Conservation (phyloP, 768 basidiomycete genomes). For the Pseudohyphozyma bogoriensis region DNA sequence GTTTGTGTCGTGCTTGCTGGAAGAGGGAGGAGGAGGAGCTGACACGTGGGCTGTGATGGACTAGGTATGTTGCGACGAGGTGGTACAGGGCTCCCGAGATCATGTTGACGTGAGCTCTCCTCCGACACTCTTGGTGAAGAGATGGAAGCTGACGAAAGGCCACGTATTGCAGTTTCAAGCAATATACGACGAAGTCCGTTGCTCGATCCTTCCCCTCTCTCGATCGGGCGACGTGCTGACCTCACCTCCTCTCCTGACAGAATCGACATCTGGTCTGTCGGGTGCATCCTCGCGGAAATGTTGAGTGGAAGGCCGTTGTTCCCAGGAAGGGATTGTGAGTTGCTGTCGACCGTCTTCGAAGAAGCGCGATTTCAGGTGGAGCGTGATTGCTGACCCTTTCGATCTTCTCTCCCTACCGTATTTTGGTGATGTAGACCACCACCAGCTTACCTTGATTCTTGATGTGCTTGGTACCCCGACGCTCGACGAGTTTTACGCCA, state of each 20-base stretch:
- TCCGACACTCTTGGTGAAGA: background rate
- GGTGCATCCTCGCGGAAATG: conserved; percentile 85
- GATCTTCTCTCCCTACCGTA: background rate
- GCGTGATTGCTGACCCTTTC: background rate
- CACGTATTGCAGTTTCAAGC: conserved; percentile 38
- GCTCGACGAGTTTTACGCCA: conserved; percentile 90
- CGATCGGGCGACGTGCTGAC: too few species aligned
- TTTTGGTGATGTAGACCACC: conserved; percentile 52
- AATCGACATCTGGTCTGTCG: conserved; percentile 73
- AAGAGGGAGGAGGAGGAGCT: background rate
- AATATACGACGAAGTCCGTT: conserved; percentile 43
- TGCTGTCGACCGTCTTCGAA: too few species aligned
- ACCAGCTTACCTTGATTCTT: conserved; percentile 83
- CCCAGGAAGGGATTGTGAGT: conserved; percentile 78
- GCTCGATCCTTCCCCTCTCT: too few species aligned
- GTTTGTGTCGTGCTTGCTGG: too few species aligned
- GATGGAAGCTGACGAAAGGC: conserved; percentile 2
- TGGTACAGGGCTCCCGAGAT: conserved; percentile 51
- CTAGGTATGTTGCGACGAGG: conserved; percentile 94
- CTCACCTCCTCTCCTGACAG: conserved; percentile 34
- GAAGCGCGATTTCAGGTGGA: too few species aligned
- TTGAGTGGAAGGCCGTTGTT: conserved; percentile 82
- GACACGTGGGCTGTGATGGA: conserved; percentile 47
- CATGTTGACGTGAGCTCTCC: conserved; percentile 39
- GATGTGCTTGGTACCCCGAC: conserved; percentile 68